Percentiles rank a stretch among this genome's conserved stretches.
These are phyloP conservation scores for Colletotrichum kahawae DNA, from an alignment of 2,329 filamentous ascomycete genomes.

Conservation along the genomic window DNA sequence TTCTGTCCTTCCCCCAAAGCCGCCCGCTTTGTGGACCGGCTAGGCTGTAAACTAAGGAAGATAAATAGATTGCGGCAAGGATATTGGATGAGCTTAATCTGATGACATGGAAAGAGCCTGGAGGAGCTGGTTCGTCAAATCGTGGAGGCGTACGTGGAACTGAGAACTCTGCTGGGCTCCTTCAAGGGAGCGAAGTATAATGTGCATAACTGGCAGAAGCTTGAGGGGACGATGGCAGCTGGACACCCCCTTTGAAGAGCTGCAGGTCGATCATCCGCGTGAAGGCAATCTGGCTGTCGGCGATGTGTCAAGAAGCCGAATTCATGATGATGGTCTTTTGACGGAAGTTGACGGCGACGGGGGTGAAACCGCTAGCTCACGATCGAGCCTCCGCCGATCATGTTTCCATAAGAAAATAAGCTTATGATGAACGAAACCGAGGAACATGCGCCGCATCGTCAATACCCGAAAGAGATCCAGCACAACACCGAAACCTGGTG, in stretches of 20 bases:
- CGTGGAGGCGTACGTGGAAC: neutral
- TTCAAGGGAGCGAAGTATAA: neutral
- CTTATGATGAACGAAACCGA: neutral
- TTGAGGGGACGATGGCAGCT: neutral
- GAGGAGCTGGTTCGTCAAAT: neutral
- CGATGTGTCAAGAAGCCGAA: neutral
- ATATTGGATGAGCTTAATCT: neutral
- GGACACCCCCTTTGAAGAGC: neutral
- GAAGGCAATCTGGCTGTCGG: neutral
- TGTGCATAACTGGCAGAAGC: neutral
- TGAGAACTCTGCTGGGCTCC: neutral
- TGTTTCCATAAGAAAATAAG: neutral
- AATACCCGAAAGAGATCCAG: neutral
- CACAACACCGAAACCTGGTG: neutral
- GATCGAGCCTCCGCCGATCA: neutral
- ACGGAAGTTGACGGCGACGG: neutral
- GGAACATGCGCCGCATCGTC: neutral
- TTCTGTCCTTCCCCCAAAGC: neutral
- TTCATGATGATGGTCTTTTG: neutral
- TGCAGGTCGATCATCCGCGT: neutral
- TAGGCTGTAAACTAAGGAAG: neutral
- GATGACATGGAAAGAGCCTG: neutral
- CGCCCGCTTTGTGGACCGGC: neutral
- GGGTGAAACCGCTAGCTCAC: neutral
- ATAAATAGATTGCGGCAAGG: neutral